A percentile compares a stretch with the other conserved stretches of the same genome.
phyloP scores from a whole-genome alignment of 805 yeast species.

The Teunomyces cretensis region DNA sequence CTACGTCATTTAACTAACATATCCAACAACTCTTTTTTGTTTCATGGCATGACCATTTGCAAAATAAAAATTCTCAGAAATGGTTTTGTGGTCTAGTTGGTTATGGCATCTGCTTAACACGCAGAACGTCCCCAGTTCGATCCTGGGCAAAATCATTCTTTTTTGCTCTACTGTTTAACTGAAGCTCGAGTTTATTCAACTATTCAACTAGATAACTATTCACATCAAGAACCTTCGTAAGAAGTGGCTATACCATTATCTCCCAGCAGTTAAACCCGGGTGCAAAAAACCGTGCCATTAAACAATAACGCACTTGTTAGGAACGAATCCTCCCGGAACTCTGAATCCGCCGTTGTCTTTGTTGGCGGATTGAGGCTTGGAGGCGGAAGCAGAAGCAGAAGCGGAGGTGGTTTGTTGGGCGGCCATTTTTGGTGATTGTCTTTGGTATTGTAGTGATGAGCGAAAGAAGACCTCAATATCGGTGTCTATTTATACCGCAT shows the following conservation, averaged over 20 bases:
- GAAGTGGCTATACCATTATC: too few relatives aligned
- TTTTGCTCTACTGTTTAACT: not conserved
- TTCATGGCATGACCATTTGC: too few relatives aligned
- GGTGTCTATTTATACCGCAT: too few relatives aligned
- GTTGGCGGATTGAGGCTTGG: constrained; percentile 5
- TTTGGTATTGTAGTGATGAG: not conserved
- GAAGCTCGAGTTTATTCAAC: not conserved
- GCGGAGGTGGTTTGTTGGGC: constrained; percentile 1
- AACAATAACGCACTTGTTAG: constrained; percentile 4
- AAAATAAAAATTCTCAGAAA: constrained; percentile 7
- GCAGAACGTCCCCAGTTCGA: constrained; percentile 99
- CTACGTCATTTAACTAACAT: too few relatives aligned
- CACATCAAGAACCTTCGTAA: too few relatives aligned
- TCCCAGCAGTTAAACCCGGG: too few relatives aligned
- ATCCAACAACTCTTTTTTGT: too few relatives aligned
- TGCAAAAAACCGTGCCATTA: not conserved
- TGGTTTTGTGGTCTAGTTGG: constrained; percentile 99
- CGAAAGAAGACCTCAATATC: too few relatives aligned
- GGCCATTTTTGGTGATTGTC: constrained; percentile 1
- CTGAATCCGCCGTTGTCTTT: constrained; percentile 3
- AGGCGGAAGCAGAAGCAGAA: constrained; percentile 1
- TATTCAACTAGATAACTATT: not conserved
- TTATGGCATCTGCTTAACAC: constrained; percentile 99
- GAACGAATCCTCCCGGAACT: not conserved
- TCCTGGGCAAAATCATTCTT: constrained; percentile 96